These are phyloP conservation scores for Nemania sp. DNA, from an alignment of 2,329 filamentous ascomycete species.

Conservation along the genomic window DNA sequence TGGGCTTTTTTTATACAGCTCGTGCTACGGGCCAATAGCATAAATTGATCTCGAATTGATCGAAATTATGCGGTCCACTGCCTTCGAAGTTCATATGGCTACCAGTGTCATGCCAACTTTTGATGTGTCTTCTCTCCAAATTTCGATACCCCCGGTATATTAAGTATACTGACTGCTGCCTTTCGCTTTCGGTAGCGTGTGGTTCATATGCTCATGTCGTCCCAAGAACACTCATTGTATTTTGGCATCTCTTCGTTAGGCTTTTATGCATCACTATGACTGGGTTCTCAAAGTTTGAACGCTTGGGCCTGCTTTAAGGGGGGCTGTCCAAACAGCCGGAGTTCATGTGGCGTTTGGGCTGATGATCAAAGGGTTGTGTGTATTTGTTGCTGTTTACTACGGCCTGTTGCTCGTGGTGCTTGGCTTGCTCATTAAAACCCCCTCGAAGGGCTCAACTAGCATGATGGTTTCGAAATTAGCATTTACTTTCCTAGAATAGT, in stretches of 20 bases:
- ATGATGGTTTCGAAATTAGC: conserved; percentile 10
- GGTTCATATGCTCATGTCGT: conserved; percentile 31
- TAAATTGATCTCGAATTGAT: conserved; percentile 29
- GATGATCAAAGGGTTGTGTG: conserved; percentile 18
- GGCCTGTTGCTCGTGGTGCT: conserved; percentile 4
- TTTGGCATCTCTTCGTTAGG: conserved; percentile 28
- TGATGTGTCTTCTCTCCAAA: conserved; percentile 13
- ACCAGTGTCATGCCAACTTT: conserved; percentile 14
- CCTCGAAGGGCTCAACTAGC: background rate
- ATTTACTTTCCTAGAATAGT: conserved; percentile 5
- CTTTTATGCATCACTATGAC: conserved; percentile 33
- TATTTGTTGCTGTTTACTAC: conserved; percentile 8
- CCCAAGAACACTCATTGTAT: conserved; percentile 29
- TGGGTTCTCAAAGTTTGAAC: conserved; percentile 20
- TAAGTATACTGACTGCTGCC: background rate
- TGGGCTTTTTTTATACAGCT: conserved; percentile 33
- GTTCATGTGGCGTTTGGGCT: conserved; percentile 38
- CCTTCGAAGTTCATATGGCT: background rate
- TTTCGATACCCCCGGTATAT: conserved; percentile 31
- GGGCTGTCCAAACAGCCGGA: conserved; percentile 31
- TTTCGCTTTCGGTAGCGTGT: conserved; percentile 10
- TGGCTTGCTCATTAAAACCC: conserved; percentile 9
- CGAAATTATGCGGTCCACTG: background rate
- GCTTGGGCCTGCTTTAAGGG: conserved; percentile 8
- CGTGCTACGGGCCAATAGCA: conserved; percentile 40